Evolutionary conservation across 441 rosid species (phyloP), one percentile per base, ranked within the genome.

Genomic region (Jatropha podagrica): DNA sequence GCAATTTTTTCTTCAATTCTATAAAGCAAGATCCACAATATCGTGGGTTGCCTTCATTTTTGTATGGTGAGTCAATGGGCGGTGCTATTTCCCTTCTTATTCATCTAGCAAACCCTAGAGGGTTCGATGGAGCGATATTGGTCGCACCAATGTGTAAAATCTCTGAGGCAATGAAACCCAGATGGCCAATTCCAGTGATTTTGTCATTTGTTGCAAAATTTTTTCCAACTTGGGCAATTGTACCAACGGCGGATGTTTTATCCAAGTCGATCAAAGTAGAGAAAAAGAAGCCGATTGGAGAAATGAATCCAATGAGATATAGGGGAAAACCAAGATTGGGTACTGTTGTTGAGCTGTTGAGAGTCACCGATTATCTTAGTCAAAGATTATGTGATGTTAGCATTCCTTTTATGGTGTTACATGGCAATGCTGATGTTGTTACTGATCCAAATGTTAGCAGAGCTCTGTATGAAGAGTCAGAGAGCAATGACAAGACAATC

Each of bases 121-220:
- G 81, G 48, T 95, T 90, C 61, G 82, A 81, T 18, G 97, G 98
- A 3, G 95, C 96, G 0, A 73, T 93, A 42, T 75, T 89, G 66
- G 96, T 93, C 0, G 94, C 97, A 10, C 97, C 97, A 26, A 93
- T 93, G 97, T 92, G 98, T 69, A 88, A 81, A 81, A 91, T 93
- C 82, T 88, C 96, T 0, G 95, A 93, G 42, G 84, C 86, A 66
- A 81, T 86, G 27, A 89, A 70, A 69, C 98, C 98, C 84, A 85
- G 85, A 69, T 91, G 96, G 98, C 97, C 98, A 61, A 83, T 95
- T 72, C 87, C 91, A 58, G 85, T 86, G 73, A 49, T 88, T 18
- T 77, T 92, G 13, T 70, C 84, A 4, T 20, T 83, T 58, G 71
- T 95, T n/a, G 90, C 94, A 0, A 86, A 77, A 67, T 82, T 92